Evolutionary conservation across 768 basidiomycete species (phyloP), one percentile per base, ranked within the genome.

Genomic region (Lactarius indigo): DNA sequence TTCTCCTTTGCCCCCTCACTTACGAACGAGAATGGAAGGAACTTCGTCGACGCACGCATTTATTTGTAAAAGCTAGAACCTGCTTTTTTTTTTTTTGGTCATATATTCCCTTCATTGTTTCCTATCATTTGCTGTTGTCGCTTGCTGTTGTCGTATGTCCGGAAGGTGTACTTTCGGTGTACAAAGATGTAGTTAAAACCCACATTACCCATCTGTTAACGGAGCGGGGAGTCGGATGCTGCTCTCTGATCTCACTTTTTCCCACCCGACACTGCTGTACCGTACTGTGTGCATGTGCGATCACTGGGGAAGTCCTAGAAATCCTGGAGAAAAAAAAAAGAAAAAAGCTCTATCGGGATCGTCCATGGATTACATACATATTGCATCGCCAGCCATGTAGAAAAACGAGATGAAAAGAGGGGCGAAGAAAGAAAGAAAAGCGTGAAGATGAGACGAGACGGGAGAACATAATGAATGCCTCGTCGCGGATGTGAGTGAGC

Each of bases 341-440:
- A 13, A 39, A 39, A 39, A 52, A 23, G 9, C 28, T 65, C 64
- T 65, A 65, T 65, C 64, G 50, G 47, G 35, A 18, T 59, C 9
- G 59, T 65, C 64, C 64, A 56, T 65, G 64, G 23, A 41, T 55
- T 65, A 65, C 64, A 65, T 65, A 65, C 64, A 65, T 56, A 61
- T 44, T 65, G 64, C 64, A 59, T 59, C 59, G 54, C 50, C 58
- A 42, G 39, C 10, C 50, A 64, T 23, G 52, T 44, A 44, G n/a
- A 42, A 26, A 28, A 42, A 42, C 15, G 23, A 52, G 15, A 33
- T 23, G 26, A 30, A 35, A n/a, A 42, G 18, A 28, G 18, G 9
- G 18, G 42, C 15, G 8, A 6, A 12, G 8, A 13, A 28, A 23
- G 31, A 41, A 20, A 20, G 23, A 18, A 37, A 26, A 42, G 6